Base-by-base conservation (phyloP, 2,329 filamentous ascomycete species). In the Pseudovirgaria hyperparasitica region DNA sequence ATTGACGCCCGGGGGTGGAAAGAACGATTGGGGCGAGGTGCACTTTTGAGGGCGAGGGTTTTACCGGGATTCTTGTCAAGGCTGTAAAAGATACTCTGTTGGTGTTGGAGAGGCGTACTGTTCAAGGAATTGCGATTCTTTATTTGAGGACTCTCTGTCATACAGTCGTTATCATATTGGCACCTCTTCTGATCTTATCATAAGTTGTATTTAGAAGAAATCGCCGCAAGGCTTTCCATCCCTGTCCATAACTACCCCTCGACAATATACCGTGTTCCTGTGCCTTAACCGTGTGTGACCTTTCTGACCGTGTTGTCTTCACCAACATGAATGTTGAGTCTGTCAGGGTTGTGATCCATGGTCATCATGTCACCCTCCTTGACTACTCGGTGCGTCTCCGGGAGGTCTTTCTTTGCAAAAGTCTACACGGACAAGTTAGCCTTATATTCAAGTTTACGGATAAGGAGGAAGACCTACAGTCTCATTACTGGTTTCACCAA, bases 371-470 rank as follows among this genome's bases (percentile, higher is more conserved):
- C 52, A 30, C 55, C 60, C 22, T 58, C 52, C 47, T 58, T 52
- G 21, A 65, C 34, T 5, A 66, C 47, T 26, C 62, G 55, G 44
- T 63, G 58, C 36, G 59, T 47, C 35, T 60, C 42, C 6, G 62
- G 62, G 9, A 66, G 51, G 28, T 65, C 60, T 22, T 50, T 48
- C 41, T 61, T 63, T 10, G 62, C 62, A 33, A 66, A 66, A 0
- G 60, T 65, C 62, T 65, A 17, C 5, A 9, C 7, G 16, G 22
- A 8, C 9, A 9, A 18, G 9, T 17, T 8, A 8, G 9, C 9
- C n/a, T 17, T 11, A 9, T 23, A 18, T n/a, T 16, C 9, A 10
- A 20, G 9, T 9, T n/a, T 6, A 15, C 18, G 16, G 18, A 12
- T 7, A 22, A 29, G 22, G 23, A 22, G 20, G 22, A 11, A 15